phyloP scores from a whole-genome alignment of 768 basidiomycete species.

The Russula olivacea region DNA sequence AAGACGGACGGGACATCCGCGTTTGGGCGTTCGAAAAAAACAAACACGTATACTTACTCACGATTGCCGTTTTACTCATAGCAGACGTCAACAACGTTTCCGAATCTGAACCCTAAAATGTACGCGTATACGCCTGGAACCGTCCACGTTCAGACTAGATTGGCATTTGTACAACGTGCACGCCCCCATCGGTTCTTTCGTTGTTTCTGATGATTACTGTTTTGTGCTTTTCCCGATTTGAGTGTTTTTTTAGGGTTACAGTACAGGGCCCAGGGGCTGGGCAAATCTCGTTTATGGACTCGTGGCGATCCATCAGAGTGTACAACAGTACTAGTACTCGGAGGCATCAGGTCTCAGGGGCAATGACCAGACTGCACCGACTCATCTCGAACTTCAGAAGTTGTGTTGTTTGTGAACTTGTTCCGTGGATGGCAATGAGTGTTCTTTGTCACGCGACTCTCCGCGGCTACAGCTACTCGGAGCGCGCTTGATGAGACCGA shows the following conservation, averaged over 20 bases:
- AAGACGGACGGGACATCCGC: conserved; percentile 7
- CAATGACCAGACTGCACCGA: not conserved
- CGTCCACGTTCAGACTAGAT: not conserved
- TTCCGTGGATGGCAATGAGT: not conserved
- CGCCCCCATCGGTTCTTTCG: not conserved
- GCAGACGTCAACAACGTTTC: not conserved
- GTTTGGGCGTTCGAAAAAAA: not conserved
- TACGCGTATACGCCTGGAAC: not conserved
- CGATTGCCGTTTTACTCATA: conserved; percentile 10
- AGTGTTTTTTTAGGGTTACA: not conserved
- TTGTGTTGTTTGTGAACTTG: not conserved
- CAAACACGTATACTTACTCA: not conserved
- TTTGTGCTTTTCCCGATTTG: not conserved
- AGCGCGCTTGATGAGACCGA: conserved; percentile 5
- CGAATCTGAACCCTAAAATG: conserved; percentile 9
- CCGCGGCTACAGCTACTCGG: conserved; percentile 1
- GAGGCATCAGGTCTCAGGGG: not conserved
- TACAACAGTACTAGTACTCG: too few species aligned
- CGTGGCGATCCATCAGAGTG: too few species aligned
- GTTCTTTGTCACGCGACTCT: conserved; percentile 7
- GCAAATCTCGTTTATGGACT: too few species aligned
- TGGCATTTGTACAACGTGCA: not conserved
- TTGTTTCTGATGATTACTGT: not conserved
- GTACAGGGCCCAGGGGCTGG: too few species aligned
- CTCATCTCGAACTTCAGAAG: not conserved